A percentile compares a stretch with the other conserved stretches of the same genome.
phyloP scores from a whole-genome alignment of 805 yeast species.

The Candida takata region DNA sequence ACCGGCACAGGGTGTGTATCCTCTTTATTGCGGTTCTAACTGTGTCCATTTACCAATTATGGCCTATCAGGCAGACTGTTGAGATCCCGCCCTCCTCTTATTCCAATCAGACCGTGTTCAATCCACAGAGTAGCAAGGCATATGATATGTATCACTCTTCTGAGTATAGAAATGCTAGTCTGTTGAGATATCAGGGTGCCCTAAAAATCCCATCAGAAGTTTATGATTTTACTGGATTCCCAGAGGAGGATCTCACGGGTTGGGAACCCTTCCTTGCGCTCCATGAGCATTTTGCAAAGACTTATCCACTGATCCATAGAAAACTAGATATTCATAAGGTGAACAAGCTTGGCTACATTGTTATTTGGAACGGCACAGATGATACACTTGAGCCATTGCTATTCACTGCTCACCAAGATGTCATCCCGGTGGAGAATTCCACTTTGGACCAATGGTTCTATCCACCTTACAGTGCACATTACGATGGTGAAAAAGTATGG shows the following conservation, averaged over 20 bases:
- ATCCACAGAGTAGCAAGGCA: not conserved
- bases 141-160: not conserved
- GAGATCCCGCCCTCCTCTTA: not conserved
- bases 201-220: conserved; percentile 59
- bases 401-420: conserved; percentile 78
- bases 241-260: conserved; percentile 23
- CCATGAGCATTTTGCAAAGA: conserved; percentile 43
- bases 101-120: not conserved
- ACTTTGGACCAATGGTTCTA: conserved; percentile 56
- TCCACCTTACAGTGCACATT: conserved; percentile 61
- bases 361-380: conserved; percentile 57
- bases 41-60: not conserved
- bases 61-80: not conserved
- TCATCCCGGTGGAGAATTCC: conserved; percentile 67
- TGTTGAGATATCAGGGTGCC: conserved; percentile 45
- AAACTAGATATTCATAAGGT: conserved; percentile 44
- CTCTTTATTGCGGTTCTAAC: not conserved
- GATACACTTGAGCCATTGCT: conserved; percentile 52
- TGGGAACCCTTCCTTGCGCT: conserved; percentile 32
- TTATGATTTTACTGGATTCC: conserved; percentile 40
- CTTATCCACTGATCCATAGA: conserved; percentile 51
- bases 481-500: conserved; percentile 56
- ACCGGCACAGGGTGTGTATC: not conserved
- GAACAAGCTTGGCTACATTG: conserved; percentile 59
- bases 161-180: conserved; percentile 33